Evolutionary conservation across 805 yeast species (phyloP).

Genomic region (Ogataea neopini): DNA sequence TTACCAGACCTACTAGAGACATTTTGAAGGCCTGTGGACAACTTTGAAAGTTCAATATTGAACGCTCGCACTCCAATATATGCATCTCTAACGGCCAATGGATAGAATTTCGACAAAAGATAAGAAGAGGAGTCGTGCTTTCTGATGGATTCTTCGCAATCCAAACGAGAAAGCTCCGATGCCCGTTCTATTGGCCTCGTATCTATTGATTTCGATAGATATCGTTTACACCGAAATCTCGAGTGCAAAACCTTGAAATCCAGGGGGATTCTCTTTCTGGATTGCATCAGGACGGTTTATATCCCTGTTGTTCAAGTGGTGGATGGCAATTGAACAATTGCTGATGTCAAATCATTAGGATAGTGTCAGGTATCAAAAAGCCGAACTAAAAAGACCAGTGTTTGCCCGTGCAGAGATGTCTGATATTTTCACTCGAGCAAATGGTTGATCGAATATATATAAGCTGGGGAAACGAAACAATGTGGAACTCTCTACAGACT

Average conservation of each 20-base stretch:
- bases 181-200: constrained; percentile 6
- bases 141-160: constrained; percentile 46
- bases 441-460: no score
- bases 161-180: constrained; percentile 40
- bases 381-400: neutral
- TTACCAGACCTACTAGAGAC: constrained; percentile 24
- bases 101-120: constrained; percentile 67
- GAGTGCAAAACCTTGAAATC: neutral
- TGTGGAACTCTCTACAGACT: no score
- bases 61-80: constrained; percentile 66
- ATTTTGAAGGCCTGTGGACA: constrained; percentile 26
- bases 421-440: no score
- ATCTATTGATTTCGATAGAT: neutral
- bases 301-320: no score
- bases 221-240: neutral
- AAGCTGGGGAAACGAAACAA: no score
- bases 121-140: constrained; percentile 62
- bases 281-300: neutral
- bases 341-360: no score
- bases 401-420: neutral
- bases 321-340: no score
- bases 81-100: constrained; percentile 60
- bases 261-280: neutral
- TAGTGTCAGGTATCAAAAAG: no score
- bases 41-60: constrained; percentile 53